phyloP scores from a whole-genome alignment of 225 moss, liverwort and hornwort species.

The Climacium dendroides region DNA sequence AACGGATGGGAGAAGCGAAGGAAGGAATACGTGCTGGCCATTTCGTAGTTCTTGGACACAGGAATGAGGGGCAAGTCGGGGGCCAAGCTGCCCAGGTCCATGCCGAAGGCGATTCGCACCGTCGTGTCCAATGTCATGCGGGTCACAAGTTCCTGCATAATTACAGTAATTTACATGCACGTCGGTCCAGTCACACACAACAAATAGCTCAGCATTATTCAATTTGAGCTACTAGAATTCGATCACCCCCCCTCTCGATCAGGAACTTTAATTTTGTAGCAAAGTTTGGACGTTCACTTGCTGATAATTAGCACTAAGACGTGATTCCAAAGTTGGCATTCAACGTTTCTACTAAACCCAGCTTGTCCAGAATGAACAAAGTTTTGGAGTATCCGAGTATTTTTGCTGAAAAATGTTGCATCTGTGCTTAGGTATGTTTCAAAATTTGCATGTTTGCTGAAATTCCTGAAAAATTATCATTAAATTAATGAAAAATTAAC shows the following conservation, averaged over 20 bases:
- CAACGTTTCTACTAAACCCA: background rate
- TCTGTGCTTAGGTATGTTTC: too few species aligned
- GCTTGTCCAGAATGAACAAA: background rate
- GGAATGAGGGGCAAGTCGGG: constrained; percentile 5
- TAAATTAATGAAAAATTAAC: too few species aligned
- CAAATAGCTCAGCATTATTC: background rate
- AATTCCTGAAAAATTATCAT: too few species aligned
- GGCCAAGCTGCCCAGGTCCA: constrained; percentile 16
- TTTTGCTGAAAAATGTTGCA: too few species aligned
- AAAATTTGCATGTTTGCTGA: too few species aligned
- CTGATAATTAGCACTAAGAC: background rate
- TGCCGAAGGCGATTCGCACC: constrained; percentile 29
- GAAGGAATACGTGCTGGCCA: constrained; percentile 6
- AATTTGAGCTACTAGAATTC: background rate
- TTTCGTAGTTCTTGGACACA: constrained; percentile 19
- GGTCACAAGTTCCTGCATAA: constrained; percentile 23
- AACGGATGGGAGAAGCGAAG: constrained; percentile 7
- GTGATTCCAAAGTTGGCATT: background rate
- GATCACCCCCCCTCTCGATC: background rate
- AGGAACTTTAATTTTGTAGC: background rate
- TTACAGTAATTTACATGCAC: too few species aligned
- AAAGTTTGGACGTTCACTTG: background rate
- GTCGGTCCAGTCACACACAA: background rate
- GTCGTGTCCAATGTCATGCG: constrained; percentile 53
- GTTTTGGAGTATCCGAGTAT: background rate